A percentile compares a stretch with the other conserved stretches of the same genome.
Conservation (phyloP, 1,139 yeast genomes). For the Candida sp. region DNA sequence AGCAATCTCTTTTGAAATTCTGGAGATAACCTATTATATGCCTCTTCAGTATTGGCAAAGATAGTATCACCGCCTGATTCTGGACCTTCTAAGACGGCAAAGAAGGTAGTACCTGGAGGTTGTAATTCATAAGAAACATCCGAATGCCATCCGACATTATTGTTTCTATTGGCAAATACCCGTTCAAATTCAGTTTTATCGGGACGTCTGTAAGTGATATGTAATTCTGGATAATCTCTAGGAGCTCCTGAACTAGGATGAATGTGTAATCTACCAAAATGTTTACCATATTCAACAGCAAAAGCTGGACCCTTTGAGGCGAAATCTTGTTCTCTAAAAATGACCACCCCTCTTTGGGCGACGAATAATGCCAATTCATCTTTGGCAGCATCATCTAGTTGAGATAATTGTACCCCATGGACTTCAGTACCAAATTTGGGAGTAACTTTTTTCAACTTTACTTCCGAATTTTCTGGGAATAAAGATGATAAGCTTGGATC, state of each 20-base stretch:
- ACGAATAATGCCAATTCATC: slow-evolving; percentile 62
- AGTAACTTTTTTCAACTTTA: slow-evolving; percentile 36
- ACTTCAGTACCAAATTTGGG: slow-evolving; percentile 69
- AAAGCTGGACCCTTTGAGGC: slow-evolving; percentile 52
- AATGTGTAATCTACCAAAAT: slow-evolving; percentile 67
- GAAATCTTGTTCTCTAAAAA: slow-evolving; percentile 62
- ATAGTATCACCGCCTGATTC: slow-evolving; percentile 69
- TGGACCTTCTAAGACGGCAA: slow-evolving; percentile 58
- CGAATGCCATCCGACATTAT: slow-evolving; percentile 54
- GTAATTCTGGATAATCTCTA: slow-evolving; percentile 51
- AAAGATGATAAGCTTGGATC: slow-evolving; percentile 49
- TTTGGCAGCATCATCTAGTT: slow-evolving; percentile 45
- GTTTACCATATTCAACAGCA: slow-evolving; percentile 50
- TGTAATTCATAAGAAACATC: slow-evolving; percentile 68
- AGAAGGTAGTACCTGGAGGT: slow-evolving; percentile 63
- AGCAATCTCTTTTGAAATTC: slow-evolving; percentile 51
- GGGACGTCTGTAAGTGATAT: slow-evolving; percentile 55
- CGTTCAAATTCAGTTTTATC: slow-evolving; percentile 21
- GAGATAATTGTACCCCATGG: slow-evolving; percentile 52
- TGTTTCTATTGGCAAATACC: slow-evolving; percentile 31
- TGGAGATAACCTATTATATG: slow-evolving; percentile 64
- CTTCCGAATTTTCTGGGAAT: slow-evolving; percentile 28
- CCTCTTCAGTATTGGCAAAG: slow-evolving; percentile 58
- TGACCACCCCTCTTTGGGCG: slow-evolving; percentile 63
- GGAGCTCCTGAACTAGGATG: slow-evolving; percentile 77